Conservation (phyloP, 106 monocot genomes). For the Platanthera zijinensis region DNA sequence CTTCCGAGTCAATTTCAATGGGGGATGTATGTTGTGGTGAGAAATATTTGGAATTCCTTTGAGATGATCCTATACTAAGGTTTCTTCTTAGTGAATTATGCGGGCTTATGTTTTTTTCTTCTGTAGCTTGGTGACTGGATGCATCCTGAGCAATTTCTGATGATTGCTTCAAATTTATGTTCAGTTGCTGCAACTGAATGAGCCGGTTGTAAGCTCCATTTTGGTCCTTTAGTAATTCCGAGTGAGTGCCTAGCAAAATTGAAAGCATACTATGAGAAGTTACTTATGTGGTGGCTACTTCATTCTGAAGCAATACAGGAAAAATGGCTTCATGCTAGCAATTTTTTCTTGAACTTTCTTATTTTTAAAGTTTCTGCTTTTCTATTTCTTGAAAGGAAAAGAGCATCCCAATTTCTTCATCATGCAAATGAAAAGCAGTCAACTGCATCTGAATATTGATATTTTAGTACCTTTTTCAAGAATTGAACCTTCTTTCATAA, state of each 20-base stretch:
- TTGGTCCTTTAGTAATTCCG: constrained; percentile 32
- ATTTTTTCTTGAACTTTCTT: too few relatives aligned
- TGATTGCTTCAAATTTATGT: constrained; percentile 12
- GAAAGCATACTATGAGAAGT: not conserved
- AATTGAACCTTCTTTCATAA: constrained; percentile 44
- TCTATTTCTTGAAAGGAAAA: too few relatives aligned
- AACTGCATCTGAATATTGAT: not conserved
- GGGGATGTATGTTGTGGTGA: constrained; percentile 21
- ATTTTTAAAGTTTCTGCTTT: too few relatives aligned
- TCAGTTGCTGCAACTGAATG: constrained; percentile 40
- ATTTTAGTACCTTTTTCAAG: constrained; percentile 46
- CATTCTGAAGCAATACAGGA: not conserved
- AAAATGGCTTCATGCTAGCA: too few relatives aligned
- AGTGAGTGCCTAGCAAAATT: constrained; percentile 35
- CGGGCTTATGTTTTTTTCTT: constrained; percentile 9
- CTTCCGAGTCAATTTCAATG: constrained; percentile 23
- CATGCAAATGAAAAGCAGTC: not conserved
- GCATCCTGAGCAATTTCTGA: not conserved
- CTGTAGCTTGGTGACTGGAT: constrained; percentile 4
- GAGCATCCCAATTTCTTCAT: too few relatives aligned
- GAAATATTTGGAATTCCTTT: constrained; percentile 26
- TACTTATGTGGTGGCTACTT: not conserved
- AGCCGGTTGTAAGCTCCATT: constrained; percentile 49
- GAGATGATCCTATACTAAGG: constrained; percentile 28
- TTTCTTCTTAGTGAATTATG: constrained; percentile 21